These are phyloP conservation scores for Cicer judaicum DNA, from an alignment of 306 rosid genomes.

Conservation along the genomic window DNA sequence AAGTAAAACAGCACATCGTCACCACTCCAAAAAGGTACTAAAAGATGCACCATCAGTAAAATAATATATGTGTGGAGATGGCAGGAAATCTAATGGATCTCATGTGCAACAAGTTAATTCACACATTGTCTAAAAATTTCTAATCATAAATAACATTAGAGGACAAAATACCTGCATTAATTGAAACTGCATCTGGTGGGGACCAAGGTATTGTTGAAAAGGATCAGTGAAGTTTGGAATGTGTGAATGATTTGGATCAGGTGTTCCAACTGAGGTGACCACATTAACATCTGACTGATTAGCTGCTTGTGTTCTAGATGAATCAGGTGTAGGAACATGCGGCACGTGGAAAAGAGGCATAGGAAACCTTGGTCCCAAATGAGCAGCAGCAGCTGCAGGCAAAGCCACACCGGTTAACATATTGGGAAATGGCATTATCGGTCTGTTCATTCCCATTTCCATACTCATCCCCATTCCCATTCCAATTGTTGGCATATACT, in stretches of 20 bases:
- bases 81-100: constrained; percentile 23
- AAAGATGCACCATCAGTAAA: constrained; percentile 16
- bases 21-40: neutral
- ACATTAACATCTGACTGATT: constrained; percentile 55
- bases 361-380: constrained; percentile 73
- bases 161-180: constrained; percentile 60
- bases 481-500: constrained; percentile 77
- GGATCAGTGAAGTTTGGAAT: constrained; percentile 66
- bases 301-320: constrained; percentile 57
- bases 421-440: constrained; percentile 77
- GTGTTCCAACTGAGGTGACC: constrained; percentile 51
- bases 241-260: constrained; percentile 58
- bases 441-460: constrained; percentile 79
- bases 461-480: constrained; percentile 92
- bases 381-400: constrained; percentile 64
- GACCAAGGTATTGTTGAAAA: constrained; percentile 72
- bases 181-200: constrained; percentile 75
- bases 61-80: neutral
- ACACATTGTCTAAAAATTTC: neutral
- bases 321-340: constrained; percentile 59
- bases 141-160: constrained; percentile 16
- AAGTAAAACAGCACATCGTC: constrained; percentile 3
- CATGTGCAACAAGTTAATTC: constrained; percentile 7
- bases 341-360: constrained; percentile 71
- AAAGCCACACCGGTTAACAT: constrained; percentile 65